Evolutionary conservation across 2,329 filamentous ascomycete species (phyloP), one percentile per base, ranked within the genome.

Genomic region (Xylariaceae sp.): DNA sequence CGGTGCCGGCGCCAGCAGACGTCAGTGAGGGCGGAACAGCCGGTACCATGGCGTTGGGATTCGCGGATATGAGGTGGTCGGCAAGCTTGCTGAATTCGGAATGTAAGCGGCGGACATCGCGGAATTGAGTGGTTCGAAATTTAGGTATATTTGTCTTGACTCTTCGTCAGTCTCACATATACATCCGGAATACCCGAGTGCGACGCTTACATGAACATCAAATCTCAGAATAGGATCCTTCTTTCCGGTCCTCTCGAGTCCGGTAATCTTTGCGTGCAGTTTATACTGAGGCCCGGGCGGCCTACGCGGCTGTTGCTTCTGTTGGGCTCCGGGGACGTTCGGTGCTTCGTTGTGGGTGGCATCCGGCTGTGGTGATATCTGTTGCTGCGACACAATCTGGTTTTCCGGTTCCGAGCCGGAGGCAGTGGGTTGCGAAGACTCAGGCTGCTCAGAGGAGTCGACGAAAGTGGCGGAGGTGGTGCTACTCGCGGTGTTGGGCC

Each of bases 111-210:
- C 94, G 89, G 66, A 99, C 92, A 75, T 99, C 94, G 71, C 94
- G 92, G 77, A 97, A 99, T 74, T 99, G 94, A 4, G 94, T 99
- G 0, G 94, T 99, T 69, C 94, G 86, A 75, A 97, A 99, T 68
- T 93, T 93, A 56, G 93, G 92, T n/a, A 99, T 88, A 76, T 99
- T 99, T 66, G 94, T 99, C 94, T 99, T 59, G 8, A 37, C 34
- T 42, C 53, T 44, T 62, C 23, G 39, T 65, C 44, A 64, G 64
- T 54, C 55, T 58, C 17, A 34, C 7, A 30, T 30, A 30, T 5
- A 5, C 23, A 30, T 30, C 23, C 4, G 23, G 55, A 4, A 35
- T 10, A 15, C 10, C 11, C 13, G 23, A 30, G 6, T 13, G 50
- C 11, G 17, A n/a, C n/a, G 39, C 88, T 72, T 86, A 97, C 94